Evolutionary conservation across 2,329 filamentous ascomycete genomes (phyloP).

Genomic region (Talaromyces rugulosus): DNA sequence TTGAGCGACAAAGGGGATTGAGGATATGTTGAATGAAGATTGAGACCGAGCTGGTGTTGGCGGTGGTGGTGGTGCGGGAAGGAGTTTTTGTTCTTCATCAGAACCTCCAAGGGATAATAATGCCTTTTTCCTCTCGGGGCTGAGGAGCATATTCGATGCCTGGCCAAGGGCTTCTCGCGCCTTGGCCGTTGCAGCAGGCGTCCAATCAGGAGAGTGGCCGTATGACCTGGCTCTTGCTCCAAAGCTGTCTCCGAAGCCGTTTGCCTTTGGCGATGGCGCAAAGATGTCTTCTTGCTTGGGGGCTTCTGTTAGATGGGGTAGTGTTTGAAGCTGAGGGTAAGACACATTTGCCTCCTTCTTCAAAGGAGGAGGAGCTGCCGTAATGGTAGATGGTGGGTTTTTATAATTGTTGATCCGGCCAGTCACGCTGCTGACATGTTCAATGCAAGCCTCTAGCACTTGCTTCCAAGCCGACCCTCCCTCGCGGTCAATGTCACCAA

Average conservation of each 20-base stretch:
- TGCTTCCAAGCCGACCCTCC: conserved; percentile 80
- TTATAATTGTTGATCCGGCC: conserved; percentile 61
- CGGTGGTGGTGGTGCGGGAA: conserved; percentile 21
- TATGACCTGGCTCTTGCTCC: conserved; percentile 44
- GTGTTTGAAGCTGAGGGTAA: conserved; percentile 36
- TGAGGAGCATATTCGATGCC: conserved; percentile 36
- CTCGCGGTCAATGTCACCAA: conserved; percentile 78
- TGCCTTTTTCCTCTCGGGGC: conserved; percentile 34
- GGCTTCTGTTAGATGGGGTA: conserved; percentile 48
- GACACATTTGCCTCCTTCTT: conserved; percentile 31
- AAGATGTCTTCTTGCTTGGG: conserved; percentile 48
- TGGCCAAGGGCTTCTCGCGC: conserved; percentile 35
- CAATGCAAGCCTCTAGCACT: conserved; percentile 65
- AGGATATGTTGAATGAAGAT: conserved; percentile 42
- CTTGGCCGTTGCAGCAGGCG: conserved; percentile 34
- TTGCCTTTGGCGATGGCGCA: conserved; percentile 34
- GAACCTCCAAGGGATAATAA: conserved; percentile 33
- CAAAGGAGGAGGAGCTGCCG: conserved; percentile 28
- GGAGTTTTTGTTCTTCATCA: conserved; percentile 33
- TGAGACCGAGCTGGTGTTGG: neutral
- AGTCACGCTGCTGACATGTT: conserved; percentile 64
- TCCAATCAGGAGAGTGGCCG: conserved; percentile 43
- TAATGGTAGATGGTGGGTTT: conserved; percentile 36
- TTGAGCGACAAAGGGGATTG: conserved; percentile 45
- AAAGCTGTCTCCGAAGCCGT: conserved; percentile 37